phyloP scores from a whole-genome alignment of 306 rosid genomes.

The Oxytropis ochrocephala region DNA sequence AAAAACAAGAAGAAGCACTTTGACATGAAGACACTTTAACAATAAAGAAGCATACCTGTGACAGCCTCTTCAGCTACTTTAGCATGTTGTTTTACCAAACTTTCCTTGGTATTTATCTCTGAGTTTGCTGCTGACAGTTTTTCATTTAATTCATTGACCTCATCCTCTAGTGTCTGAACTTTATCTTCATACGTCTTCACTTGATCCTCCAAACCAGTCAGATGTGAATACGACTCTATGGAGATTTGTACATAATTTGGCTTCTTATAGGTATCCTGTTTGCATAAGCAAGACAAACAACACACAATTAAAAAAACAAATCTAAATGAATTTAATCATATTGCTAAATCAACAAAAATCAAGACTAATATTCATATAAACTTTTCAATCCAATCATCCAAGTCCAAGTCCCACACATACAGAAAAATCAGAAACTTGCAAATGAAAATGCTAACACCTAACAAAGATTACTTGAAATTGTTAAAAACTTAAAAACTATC shows the following conservation, averaged over 20 bases:
- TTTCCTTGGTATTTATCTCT: conserved; percentile 83
- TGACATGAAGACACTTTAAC: background rate
- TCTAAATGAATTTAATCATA: conserved; percentile 1
- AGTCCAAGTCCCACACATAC: background rate
- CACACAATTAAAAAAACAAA: background rate
- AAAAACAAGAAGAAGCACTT: conserved; percentile 12
- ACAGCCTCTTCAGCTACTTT: conserved; percentile 99
- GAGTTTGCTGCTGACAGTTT: conserved; percentile 66
- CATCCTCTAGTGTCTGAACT: conserved; percentile 62
- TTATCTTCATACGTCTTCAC: conserved; percentile 73
- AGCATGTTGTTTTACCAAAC: conserved; percentile 84
- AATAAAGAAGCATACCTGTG: conserved; percentile 53
- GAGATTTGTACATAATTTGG: conserved; percentile 88
- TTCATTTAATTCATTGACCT: conserved; percentile 61
- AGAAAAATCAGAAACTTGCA: background rate
- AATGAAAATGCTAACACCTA: conserved; percentile 1
- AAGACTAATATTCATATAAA: background rate
- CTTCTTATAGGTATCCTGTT: conserved; percentile 71
- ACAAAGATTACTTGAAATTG: background rate
- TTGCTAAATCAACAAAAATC: conserved; percentile 10
- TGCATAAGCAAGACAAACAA: background rate
- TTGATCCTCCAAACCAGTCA: conserved; percentile 81
- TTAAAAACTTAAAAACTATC: background rate
- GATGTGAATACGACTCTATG: conserved; percentile 88
- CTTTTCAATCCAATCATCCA: background rate